These are phyloP conservation scores for Nemania sp. DNA, from an alignment of 2,329 filamentous ascomycete species.

Conservation along the genomic window DNA sequence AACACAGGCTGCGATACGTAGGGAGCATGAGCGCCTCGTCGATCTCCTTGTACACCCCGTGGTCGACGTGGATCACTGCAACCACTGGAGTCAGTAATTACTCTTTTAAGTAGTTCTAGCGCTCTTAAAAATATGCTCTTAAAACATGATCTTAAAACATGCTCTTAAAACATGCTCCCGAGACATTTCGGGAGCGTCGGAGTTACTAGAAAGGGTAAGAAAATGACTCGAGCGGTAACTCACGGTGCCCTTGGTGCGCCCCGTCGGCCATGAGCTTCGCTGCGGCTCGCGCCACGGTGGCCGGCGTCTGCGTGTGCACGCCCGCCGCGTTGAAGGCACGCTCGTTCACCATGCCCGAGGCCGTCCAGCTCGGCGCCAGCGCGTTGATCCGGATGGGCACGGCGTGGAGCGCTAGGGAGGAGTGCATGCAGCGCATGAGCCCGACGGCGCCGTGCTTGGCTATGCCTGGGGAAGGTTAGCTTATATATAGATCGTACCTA, in stretches of 20 bases:
- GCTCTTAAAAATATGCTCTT: too few species aligned
- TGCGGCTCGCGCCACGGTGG: constrained; percentile 61
- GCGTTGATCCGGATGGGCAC: constrained; percentile 67
- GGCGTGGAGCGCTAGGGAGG: constrained; percentile 51
- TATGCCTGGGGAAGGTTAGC: too few species aligned
- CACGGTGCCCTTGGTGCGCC: constrained; percentile 61
- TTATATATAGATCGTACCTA: too few species aligned
- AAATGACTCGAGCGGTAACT: too few species aligned
- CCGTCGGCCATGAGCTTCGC: constrained; percentile 63
- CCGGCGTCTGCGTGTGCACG: constrained; percentile 58
- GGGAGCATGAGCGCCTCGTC: constrained; percentile 60
- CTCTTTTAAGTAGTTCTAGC: too few species aligned
- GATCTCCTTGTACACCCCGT: constrained; percentile 64
- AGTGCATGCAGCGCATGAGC: constrained; percentile 61
- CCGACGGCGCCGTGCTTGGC: constrained; percentile 68
- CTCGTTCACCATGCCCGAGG: constrained; percentile 51
- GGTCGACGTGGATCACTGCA: constrained; percentile 64
- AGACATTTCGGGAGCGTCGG: too few species aligned
- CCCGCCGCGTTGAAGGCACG: constrained; percentile 54
- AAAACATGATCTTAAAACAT: too few species aligned
- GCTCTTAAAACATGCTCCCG: too few species aligned
- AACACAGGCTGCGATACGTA: constrained; percentile 50
- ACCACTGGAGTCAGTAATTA: too few species aligned
- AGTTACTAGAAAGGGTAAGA: too few species aligned
- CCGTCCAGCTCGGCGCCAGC: constrained; percentile 67